These are phyloP conservation scores for Candida railenensis DNA, from an alignment of 805 yeast genomes.

Conservation along the genomic window DNA sequence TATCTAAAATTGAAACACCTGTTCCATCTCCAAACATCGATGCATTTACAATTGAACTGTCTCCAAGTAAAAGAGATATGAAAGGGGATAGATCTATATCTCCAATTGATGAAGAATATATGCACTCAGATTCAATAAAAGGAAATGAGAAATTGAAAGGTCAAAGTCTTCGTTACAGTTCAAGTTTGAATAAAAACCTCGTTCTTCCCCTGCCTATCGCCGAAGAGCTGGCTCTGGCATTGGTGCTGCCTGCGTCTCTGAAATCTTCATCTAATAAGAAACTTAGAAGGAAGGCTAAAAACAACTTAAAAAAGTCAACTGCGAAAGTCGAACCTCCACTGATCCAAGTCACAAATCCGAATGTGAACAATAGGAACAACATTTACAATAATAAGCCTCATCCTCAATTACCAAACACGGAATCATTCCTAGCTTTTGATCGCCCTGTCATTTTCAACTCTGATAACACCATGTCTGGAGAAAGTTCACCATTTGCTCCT, in stretches of 20 bases:
- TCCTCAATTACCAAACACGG: background rate
- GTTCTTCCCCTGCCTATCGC: slow-evolving; percentile 2
- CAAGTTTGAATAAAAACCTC: background rate
- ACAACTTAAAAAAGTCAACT: background rate
- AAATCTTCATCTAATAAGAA: background rate
- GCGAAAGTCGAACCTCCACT: background rate
- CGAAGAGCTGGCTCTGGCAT: slow-evolving; percentile 1
- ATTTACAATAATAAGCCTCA: background rate
- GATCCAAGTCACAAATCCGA: background rate
- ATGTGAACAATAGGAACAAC: background rate
- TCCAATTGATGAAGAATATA: background rate
- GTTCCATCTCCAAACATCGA: background rate
- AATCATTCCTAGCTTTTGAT: background rate
- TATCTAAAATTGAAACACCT: background rate
- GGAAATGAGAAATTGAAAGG: background rate
- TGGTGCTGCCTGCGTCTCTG: background rate
- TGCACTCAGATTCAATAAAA: background rate
- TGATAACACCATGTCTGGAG: background rate
- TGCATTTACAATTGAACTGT: background rate
- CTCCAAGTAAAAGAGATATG: background rate
- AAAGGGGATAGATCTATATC: background rate
- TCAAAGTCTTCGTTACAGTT: background rate
- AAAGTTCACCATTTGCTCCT: background rate
- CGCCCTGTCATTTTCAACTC: background rate
- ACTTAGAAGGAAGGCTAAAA: background rate